A percentile compares a stretch with the other conserved stretches of the same genome.
Conservation (phyloP, 345 rosid genomes). For the Syzygium oleosum region DNA sequence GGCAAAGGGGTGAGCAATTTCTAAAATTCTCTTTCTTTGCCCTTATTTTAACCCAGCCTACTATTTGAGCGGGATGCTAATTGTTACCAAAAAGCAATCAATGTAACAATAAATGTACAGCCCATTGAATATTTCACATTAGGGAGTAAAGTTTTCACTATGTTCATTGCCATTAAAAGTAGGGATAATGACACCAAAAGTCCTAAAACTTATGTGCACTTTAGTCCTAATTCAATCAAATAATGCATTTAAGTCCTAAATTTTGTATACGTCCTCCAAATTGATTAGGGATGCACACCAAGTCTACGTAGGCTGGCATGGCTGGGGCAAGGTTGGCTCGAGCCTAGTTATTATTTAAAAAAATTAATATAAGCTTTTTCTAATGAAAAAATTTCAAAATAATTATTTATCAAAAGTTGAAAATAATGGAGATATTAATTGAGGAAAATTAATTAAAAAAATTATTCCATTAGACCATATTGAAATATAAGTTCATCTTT, state of each 20-base stretch:
- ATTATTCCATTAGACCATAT: neutral
- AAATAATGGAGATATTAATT: neutral
- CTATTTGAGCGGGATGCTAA: neutral
- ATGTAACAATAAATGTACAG: neutral
- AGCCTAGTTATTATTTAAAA: neutral
- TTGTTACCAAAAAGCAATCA: neutral
- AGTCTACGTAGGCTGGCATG: neutral
- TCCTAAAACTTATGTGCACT: neutral
- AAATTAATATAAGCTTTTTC: neutral
- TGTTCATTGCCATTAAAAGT: neutral
- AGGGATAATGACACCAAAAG: neutral
- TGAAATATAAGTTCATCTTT: neutral
- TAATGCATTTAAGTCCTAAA: neutral
- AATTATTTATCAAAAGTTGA: neutral
- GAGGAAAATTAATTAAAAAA: neutral
- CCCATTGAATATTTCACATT: neutral
- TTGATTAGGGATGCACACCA: neutral
- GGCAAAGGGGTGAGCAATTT: neutral
- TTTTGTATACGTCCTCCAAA: neutral
- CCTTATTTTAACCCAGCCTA: neutral
- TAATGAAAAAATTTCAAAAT: neutral
- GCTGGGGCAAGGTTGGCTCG: neutral
- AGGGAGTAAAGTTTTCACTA: neutral
- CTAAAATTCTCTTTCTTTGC: neutral
- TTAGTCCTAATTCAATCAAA: neutral